Evolutionary conservation across 2,329 filamentous ascomycete species (phyloP), one percentile per base, ranked within the genome.

Genomic region (Curvularia hawaiiensis): DNA sequence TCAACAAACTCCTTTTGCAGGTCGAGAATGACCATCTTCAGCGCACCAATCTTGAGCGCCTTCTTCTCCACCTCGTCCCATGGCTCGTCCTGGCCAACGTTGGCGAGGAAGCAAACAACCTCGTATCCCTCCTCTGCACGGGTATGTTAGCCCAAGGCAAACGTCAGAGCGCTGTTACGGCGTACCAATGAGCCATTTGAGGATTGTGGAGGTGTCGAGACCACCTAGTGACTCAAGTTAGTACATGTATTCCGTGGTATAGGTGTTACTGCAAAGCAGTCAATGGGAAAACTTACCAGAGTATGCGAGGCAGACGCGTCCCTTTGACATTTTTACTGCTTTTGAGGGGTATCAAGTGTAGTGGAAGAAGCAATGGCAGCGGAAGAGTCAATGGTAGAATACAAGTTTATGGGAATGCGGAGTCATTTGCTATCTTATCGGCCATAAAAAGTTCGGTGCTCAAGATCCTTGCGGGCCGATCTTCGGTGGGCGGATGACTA

Each of bases 1-100:
- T 92, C 89, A 65, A 95, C 85, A 71, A 95, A 93, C 78, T 91
- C 88, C 67, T 83, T 82, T 69, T 87, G 85, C 53, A 94, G 83
- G 75, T 95, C 85, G 62, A 81, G 78, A 57, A 84, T 79, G 73
- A 83, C 77, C 76, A 88, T 85, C 79, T 85, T 84, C 78, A 84
- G 80, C 22, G 89, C 89, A 69, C 89, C 89, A 62, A 91, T 85
- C 77, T 84, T 84, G 62, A 86, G 72, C 53, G 89, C 89, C 84
- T 93, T 92, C 73, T 84, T 83, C 78, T 89, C 85, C 57, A 90
- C 90, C 67, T 75, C 72, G 35, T 75, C 73, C 72, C 69, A 74
- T 3, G 64, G 66, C 78, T 80, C 80, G 70, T 88, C 85, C 79
- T 91, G 89, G 57, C 90, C 90, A 44, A 79, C 76, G 59, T 78